Evolutionary conservation across 2,329 filamentous ascomycete species (phyloP), one percentile per base, ranked within the genome.

Genomic region (Esteya vermicola): DNA sequence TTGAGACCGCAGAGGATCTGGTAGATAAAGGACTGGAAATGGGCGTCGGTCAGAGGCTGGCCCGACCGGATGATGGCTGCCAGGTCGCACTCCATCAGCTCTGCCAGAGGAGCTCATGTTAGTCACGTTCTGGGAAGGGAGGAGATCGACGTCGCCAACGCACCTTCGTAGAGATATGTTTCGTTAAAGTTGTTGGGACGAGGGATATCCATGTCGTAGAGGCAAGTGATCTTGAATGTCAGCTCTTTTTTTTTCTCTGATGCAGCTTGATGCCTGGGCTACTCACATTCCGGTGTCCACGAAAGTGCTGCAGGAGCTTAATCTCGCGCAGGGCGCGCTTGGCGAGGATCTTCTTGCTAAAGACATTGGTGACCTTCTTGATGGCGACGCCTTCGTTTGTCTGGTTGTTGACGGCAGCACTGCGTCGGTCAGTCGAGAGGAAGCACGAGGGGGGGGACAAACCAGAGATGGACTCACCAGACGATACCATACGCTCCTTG

Each of bases 291-390:
- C 84, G 79, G 56, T 89, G 83, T 39, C 84, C 84, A 54, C 91
- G 76, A 67, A 98, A 98, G 64, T 98, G 91, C 67, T 96, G 89
- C 48, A 98, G 72, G 51, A 98, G 75, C 75, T 96, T 98, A 65
- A 98, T 96, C 67, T 98, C 91, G 61, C 91, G 79, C 69, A 98
- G 64, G 37, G 91, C 91, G 56, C 91, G 84, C 78, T 98, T 98
- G 54, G 91, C 91, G 50, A 98, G 73, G 52, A 98, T 98, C 77
- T 96, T 96, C 69, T 98, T 98, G 74, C 86, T 95, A 65, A 98
- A 98, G 54, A 98, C 89, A 82, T 98, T 98, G 68, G 91, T 98
- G 59, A 98, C 85, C 66, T 98, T 98, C 67, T 98, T 98, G 70
- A 98, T 91, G 54, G 91, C 91, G 47, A 98, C 88, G 31, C 89